Conservation (phyloP, 345 rosid genomes). For the Citrus unshiu region DNA sequence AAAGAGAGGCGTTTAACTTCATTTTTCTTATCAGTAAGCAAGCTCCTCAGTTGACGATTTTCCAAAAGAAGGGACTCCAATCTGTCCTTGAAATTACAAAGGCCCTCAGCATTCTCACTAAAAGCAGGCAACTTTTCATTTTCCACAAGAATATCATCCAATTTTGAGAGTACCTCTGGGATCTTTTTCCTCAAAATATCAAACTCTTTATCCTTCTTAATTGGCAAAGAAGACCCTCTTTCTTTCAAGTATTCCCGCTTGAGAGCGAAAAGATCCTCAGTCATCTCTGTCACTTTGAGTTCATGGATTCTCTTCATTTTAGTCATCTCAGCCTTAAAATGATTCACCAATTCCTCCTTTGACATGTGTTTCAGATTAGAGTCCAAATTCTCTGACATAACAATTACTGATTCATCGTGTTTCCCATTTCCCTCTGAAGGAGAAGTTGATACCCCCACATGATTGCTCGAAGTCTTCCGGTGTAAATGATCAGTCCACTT, state of each 20-base stretch:
- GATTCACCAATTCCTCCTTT: conserved; percentile 38
- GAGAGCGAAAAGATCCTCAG: conserved; percentile 58
- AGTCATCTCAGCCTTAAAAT: conserved; percentile 70
- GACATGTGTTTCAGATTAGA: conserved; percentile 35
- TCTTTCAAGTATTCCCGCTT: conserved; percentile 62
- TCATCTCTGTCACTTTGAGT: conserved; percentile 45
- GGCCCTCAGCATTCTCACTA: conserved; percentile 28
- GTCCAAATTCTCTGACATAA: conserved; percentile 52
- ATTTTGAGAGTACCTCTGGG: conserved; percentile 45
- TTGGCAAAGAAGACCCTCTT: conserved; percentile 42
- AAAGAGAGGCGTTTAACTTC: conserved; percentile 38
- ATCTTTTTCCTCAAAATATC: conserved; percentile 68
- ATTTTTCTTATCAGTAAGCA: conserved; percentile 40
- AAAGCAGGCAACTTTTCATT: conserved; percentile 33
- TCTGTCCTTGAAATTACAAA: conserved; percentile 42
- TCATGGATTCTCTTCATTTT: conserved; percentile 85
- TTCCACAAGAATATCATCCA: conserved; percentile 57
- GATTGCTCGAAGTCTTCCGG: conserved; percentile 52
- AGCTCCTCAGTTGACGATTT: conserved; percentile 42
- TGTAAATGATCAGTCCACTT: conserved; percentile 42
- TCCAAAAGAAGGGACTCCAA: conserved; percentile 49
- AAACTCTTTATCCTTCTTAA: conserved; percentile 72
- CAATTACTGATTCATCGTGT: conserved; percentile 45
- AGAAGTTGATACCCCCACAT: conserved; percentile 34
- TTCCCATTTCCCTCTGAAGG: conserved; percentile 59